Percentiles rank a stretch among this genome's conserved stretches.
Evolutionary conservation across 768 basidiomycete genomes (phyloP).

Genomic region (Candolleomyces aberdarensis): DNA sequence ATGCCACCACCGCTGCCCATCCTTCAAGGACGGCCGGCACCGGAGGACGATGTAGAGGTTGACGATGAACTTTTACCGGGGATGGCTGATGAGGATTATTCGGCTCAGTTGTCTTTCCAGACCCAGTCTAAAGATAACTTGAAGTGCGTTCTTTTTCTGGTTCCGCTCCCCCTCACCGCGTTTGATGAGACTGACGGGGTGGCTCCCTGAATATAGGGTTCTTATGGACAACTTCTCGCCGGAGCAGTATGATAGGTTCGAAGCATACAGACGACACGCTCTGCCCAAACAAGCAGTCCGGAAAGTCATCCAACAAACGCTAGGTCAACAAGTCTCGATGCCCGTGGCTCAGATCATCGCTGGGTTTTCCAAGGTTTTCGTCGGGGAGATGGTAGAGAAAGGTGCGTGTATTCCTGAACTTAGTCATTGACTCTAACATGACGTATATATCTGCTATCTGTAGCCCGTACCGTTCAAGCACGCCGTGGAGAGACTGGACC

Average conservation of each 20-base stretch:
- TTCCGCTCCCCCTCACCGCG: not conserved
- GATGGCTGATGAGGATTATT: conserved; percentile 89
- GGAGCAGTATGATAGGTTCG: conserved; percentile 85
- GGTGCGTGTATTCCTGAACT: conserved; percentile 37
- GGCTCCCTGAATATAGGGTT: conserved; percentile 44
- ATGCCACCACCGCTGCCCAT: not conserved
- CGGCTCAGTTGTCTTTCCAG: conserved; percentile 78
- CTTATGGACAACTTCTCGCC: conserved; percentile 86
- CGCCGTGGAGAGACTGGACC: conserved; percentile 74
- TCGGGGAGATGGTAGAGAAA: conserved; percentile 89
- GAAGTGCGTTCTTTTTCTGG: conserved; percentile 42
- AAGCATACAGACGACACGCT: conserved; percentile 82
- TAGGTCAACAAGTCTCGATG: conserved; percentile 79
- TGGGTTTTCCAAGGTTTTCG: conserved; percentile 88
- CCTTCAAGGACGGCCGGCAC: conserved; percentile 3
- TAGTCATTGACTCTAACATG: too few relatives aligned
- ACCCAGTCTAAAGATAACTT: conserved; percentile 87
- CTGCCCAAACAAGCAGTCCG: conserved; percentile 80
- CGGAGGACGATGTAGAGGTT: conserved; percentile 62
- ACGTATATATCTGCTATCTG: not conserved
- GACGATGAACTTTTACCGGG: conserved; percentile 79
- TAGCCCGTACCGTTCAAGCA: conserved; percentile 75
- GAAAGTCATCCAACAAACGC: conserved; percentile 80
- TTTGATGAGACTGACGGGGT: not conserved
- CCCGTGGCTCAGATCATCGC: conserved; percentile 88